Conservation (phyloP, 78 protist genomes). For the Dictyostelium purpureum region DNA sequence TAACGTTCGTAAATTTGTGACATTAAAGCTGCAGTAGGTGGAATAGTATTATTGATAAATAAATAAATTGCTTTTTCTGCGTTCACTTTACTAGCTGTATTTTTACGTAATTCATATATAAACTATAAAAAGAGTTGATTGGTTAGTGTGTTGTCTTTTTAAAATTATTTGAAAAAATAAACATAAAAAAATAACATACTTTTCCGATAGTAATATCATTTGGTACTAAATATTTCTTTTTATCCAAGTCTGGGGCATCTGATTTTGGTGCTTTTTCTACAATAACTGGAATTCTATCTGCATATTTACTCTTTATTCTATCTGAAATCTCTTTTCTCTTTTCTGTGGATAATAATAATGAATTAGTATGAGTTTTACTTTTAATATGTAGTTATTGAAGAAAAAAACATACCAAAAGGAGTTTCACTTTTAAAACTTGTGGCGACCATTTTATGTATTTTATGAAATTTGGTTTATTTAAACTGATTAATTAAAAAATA, state of each 20-base stretch:
- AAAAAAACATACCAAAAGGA: too few relatives aligned
- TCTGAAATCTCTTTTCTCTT: conserved; percentile 83
- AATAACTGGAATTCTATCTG: conserved; percentile 96
- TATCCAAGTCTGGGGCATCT: conserved; percentile 94
- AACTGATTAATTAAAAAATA: too few relatives aligned
- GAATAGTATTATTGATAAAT: conserved; percentile 90
- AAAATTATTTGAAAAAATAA: too few relatives aligned
- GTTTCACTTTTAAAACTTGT: too few relatives aligned
- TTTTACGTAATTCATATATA: conserved; percentile 93
- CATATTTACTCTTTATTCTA: conserved; percentile 86
- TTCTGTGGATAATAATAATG: too few relatives aligned
- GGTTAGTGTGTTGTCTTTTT: background rate
- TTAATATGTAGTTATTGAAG: too few relatives aligned
- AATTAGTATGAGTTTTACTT: too few relatives aligned
- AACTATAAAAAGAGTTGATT: too few relatives aligned
- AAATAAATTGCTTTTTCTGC: conserved; percentile 96
- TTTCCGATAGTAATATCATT: conserved; percentile 95
- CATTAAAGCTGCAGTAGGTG: conserved; percentile 92
- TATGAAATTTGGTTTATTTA: too few relatives aligned
- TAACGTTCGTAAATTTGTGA: conserved; percentile 90
- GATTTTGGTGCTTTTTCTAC: conserved; percentile 93
- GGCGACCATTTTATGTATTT: too few relatives aligned
- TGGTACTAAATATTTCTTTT: conserved; percentile 95
- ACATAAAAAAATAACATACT: conserved; percentile 92
- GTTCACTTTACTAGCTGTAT: conserved; percentile 89